Percentiles rank a stretch among this genome's conserved stretches.
These are phyloP conservation scores for Clitopilus passeckerianus DNA, from an alignment of 768 basidiomycete genomes.

Conservation along the genomic window DNA sequence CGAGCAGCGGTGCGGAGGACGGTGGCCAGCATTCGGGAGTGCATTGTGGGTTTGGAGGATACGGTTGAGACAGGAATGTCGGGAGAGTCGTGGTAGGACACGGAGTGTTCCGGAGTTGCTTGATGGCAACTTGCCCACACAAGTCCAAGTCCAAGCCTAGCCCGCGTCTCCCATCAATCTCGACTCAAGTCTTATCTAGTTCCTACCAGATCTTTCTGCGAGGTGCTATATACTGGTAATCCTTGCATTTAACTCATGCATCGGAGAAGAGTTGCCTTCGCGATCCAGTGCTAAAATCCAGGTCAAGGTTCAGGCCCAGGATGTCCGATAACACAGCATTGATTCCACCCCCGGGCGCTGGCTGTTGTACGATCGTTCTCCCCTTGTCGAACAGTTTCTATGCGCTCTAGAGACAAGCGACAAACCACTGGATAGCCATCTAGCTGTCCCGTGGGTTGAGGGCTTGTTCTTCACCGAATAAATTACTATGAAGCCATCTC, in stretches of 20 bases:
- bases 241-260: not conserved
- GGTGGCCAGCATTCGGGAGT: conserved; percentile 54
- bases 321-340: not conserved
- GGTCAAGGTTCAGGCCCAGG: not conserved
- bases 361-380: not conserved
- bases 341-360: not conserved
- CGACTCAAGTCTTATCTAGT: not conserved
- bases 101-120: conserved; percentile 20
- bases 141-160: not conserved
- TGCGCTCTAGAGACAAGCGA: not conserved
- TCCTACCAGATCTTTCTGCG: not conserved
- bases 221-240: not conserved
- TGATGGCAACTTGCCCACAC: not conserved
- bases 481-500: not conserved
- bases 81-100: conserved; percentile 22
- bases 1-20: conserved; percentile 57
- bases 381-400: not conserved
- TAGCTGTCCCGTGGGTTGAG: not conserved
- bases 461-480: not conserved
- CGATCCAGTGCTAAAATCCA: not conserved
- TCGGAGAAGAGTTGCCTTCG: not conserved
- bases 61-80: conserved; percentile 15
- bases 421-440: not conserved
- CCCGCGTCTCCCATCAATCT: not conserved
- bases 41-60: conserved; percentile 34